Evolutionary conservation across 768 basidiomycete species (phyloP).

Genomic region (Termitomyces sp.): DNA sequence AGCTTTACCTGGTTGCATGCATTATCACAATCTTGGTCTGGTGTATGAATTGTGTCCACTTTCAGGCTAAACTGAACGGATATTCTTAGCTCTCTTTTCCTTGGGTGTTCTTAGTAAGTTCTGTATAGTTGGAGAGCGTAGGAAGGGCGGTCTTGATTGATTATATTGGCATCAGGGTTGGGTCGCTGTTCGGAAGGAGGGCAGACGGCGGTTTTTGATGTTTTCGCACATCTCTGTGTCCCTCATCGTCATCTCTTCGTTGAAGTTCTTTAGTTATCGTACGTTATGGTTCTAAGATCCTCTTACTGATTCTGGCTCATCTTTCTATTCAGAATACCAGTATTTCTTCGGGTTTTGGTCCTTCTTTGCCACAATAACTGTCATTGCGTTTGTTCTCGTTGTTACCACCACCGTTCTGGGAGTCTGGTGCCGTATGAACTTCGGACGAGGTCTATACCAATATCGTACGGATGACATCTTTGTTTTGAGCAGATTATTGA

Average conservation of each 20-base stretch:
- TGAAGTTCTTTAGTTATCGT: constrained; percentile 39
- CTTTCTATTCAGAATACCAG: constrained; percentile 28
- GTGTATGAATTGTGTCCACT: constrained; percentile 10
- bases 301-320: not conserved
- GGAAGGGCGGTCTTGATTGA: not conserved
- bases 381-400: constrained; percentile 35
- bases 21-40: constrained; percentile 31
- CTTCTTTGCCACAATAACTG: constrained; percentile 43
- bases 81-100: constrained; percentile 33
- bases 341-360: constrained; percentile 38
- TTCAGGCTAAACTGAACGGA: not conserved
- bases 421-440: constrained; percentile 45
- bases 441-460: constrained; percentile 48
- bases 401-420: constrained; percentile 36
- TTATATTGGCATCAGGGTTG: constrained; percentile 33
- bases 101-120: constrained; percentile 39
- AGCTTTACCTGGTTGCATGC: constrained; percentile 36
- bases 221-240: constrained; percentile 33
- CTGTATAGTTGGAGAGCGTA: not conserved
- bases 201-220: constrained; percentile 27
- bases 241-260: constrained; percentile 30
- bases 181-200: constrained; percentile 41
- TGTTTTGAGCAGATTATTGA: not conserved
- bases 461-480: constrained; percentile 33
- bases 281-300: constrained; percentile 13